Evolutionary conservation across 2,329 filamentous ascomycete species (phyloP).

Genomic region (Rhynchosporium graminicola): DNA sequence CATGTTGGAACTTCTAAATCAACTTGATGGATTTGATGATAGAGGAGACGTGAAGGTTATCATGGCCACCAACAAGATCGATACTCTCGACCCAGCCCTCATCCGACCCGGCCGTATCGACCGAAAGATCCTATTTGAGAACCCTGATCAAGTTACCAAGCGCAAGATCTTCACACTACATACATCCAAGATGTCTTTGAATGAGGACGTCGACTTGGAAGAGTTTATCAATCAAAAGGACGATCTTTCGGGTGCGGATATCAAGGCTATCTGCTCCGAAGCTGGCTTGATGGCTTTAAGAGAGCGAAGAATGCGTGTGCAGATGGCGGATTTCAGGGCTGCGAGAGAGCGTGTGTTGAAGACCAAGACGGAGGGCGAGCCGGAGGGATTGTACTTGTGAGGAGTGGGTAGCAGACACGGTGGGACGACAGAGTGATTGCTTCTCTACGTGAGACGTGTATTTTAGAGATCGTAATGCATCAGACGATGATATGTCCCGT

Average conservation of each 20-base stretch:
- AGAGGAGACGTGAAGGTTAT: slow-evolving; percentile 99
- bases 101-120: slow-evolving; percentile 98
- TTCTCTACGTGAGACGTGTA: slow-evolving; percentile 35
- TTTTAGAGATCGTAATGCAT: slow-evolving; percentile 34
- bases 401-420: slow-evolving; percentile 12
- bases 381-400: slow-evolving; percentile 98
- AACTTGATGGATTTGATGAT: slow-evolving; percentile 98
- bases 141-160: slow-evolving; percentile 79
- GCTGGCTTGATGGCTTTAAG: slow-evolving; percentile 91
- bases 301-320: slow-evolving; percentile 95
- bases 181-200: slow-evolving; percentile 97
- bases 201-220: slow-evolving; percentile 95
- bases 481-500: background rate
- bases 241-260: slow-evolving; percentile 93
- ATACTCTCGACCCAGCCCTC: slow-evolving; percentile 91
- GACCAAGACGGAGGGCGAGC: slow-evolving; percentile 98
- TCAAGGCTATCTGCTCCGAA: slow-evolving; percentile 98
- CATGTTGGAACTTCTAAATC: slow-evolving; percentile 97
- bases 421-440: slow-evolving; percentile 27
- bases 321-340: slow-evolving; percentile 96
- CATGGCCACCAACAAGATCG: slow-evolving; percentile 99
- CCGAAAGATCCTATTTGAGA: slow-evolving; percentile 83
- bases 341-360: slow-evolving; percentile 93
- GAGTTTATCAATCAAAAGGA: slow-evolving; percentile 99
- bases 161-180: slow-evolving; percentile 98